phyloP scores from a whole-genome alignment of 78 protist genomes.

The Blattamonas nauphoetae region DNA sequence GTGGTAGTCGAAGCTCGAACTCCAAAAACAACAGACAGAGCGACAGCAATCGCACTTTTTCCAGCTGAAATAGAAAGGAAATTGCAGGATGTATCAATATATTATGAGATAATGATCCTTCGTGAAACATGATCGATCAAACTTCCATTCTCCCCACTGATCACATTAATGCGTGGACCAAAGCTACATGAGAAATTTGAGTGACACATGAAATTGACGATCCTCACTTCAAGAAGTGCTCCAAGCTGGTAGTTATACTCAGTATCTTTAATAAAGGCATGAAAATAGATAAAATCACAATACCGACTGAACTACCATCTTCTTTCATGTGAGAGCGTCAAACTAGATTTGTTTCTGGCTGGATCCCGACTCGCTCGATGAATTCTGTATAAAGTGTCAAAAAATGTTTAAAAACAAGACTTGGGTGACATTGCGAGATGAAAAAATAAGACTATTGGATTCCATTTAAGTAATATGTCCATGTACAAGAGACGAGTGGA shows the following conservation, averaged over 20 bases:
- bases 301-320: no score
- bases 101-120: neutral
- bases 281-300: no score
- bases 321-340: no score
- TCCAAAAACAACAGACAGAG: constrained; percentile 1
- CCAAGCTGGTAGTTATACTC: neutral
- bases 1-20: neutral
- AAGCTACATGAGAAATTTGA: neutral
- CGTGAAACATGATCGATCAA: neutral
- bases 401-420: no score
- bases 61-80: neutral
- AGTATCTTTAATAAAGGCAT: no score
- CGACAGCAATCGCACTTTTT: constrained; percentile 11
- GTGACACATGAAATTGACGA: constrained; percentile 1
- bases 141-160: constrained; percentile 2
- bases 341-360: no score
- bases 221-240: neutral
- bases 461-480: neutral
- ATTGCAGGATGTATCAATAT: neutral
- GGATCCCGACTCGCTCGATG: no score
- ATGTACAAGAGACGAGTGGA: neutral
- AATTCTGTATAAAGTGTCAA: no score
- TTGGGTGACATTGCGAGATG: no score
- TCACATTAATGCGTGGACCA: neutral
- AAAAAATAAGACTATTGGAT: neutral